Evolutionary conservation across 768 basidiomycete genomes (phyloP).

Genomic region (Tricholoma sp.): DNA sequence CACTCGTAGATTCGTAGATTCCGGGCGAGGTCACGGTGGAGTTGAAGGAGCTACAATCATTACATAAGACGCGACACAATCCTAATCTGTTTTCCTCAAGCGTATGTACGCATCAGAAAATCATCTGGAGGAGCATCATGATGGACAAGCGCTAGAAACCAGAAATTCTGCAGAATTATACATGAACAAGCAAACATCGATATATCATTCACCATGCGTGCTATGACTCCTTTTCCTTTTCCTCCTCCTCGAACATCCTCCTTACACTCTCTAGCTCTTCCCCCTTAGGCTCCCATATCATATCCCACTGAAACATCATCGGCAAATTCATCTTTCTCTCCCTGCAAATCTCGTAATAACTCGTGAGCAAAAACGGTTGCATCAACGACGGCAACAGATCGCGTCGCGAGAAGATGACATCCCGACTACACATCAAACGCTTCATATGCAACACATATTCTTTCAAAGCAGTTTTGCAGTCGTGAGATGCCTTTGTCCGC

Average conservation of each 20-base stretch:
- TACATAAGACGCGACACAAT: too few species aligned
- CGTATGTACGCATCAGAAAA: too few species aligned
- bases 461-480: constrained; percentile 3
- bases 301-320: constrained; percentile 18
- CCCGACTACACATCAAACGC: constrained; percentile 10
- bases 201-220: too few species aligned
- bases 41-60: too few species aligned
- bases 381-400: constrained; percentile 17
- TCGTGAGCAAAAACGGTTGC: constrained; percentile 19
- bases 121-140: too few species aligned
- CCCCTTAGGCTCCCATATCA: constrained; percentile 16
- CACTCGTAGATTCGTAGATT: too few species aligned
- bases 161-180: too few species aligned
- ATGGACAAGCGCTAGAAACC: too few species aligned
- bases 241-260: constrained; percentile 8
- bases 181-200: too few species aligned
- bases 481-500: background rate
- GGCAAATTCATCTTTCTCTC: constrained; percentile 16
- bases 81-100: too few species aligned
- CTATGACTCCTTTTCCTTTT: background rate
- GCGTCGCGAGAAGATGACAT: constrained; percentile 14
- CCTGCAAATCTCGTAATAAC: constrained; percentile 17
- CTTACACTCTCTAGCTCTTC: constrained; percentile 9
- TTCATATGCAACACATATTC: constrained; percentile 18
- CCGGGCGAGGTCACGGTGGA: too few species aligned